phyloP scores from a whole-genome alignment of 2,329 filamentous ascomycete species.

The Volutella citrinella region DNA sequence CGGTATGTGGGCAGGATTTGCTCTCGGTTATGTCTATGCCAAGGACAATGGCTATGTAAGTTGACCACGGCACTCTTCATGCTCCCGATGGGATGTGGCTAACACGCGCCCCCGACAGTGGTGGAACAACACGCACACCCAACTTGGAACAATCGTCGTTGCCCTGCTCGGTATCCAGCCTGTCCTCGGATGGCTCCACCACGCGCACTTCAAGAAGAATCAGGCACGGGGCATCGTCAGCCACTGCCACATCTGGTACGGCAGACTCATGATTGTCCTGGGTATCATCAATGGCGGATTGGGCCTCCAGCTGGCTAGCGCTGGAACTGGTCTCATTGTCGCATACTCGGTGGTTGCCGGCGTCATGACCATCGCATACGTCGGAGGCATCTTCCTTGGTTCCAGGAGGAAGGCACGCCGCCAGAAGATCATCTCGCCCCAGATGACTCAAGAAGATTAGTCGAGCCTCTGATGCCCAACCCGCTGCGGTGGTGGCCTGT shows the following conservation, averaged over 20 bases:
- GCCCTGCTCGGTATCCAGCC: slow-evolving; percentile 56
- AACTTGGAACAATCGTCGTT: slow-evolving; percentile 54
- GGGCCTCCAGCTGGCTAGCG: slow-evolving; percentile 50
- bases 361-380: slow-evolving; percentile 45
- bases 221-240: slow-evolving; percentile 49
- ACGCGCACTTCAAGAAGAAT: slow-evolving; percentile 48
- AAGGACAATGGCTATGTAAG: slow-evolving; percentile 41
- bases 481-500: no score
- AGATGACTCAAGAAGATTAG: slow-evolving; percentile 22
- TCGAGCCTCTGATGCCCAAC: no score
- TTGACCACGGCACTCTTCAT: slow-evolving; percentile 13
- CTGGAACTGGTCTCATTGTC: slow-evolving; percentile 40
- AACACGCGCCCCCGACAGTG: slow-evolving; percentile 37
- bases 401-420: slow-evolving; percentile 9
- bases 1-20: slow-evolving; percentile 60
- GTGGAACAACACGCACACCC: slow-evolving; percentile 50
- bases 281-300: slow-evolving; percentile 64
- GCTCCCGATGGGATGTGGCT: slow-evolving; percentile 7
- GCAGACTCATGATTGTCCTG: slow-evolving; percentile 53
- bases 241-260: slow-evolving; percentile 61
- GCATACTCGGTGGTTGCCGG: slow-evolving; percentile 56
- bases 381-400: slow-evolving; percentile 23
- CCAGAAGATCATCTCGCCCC: slow-evolving; percentile 20
- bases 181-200: slow-evolving; percentile 55
- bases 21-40: slow-evolving; percentile 50